Evolutionary conservation across 2,329 filamentous ascomycete species (phyloP), one percentile per base, ranked within the genome.

Genomic region (Harringtonia lauricola): DNA sequence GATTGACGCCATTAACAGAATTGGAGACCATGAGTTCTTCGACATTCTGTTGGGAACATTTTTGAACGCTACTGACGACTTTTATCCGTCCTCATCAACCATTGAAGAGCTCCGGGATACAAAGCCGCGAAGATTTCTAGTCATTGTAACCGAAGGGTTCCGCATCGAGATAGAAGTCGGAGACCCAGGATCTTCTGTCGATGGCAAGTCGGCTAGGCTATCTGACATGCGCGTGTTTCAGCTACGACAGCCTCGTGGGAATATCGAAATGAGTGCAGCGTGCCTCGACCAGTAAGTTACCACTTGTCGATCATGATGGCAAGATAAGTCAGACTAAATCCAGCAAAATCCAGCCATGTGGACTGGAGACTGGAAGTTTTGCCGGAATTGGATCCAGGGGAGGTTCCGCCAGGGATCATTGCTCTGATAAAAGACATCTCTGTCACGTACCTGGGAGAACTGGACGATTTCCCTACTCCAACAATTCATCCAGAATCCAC

Each of bases 341-440:
- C 57, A 35, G 58, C 43, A 19, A 39, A 5, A 28, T 26, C 13
- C 19, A 65, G 64, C 34, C 44, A 44, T 4, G 48, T 62, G 9
- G 64, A 67, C 46, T 68, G 65, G 65, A 56, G 55, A 4, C 38
- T 68, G 3, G 54, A 56, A 22, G 56, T 59, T 1, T 42, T 56
- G 13, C 52, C 57, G 5, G 54, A 57, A 7, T 46, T 57, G 8
- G 36, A 31, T 2, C 12, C 37, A 2, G 28, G 31, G 1, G 45
- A 46, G 1, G 34, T 55, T 6, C 56, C 57, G 2, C 45, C 49
- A 6, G 42, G 39, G 7, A 38, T 60, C 10, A 41, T 51, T 9
- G 33, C 50, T 2, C 53, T 64, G 31, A 35, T 58, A 13, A 41
- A 47, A 10, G 48, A 45, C 12, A 51, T 61, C 13, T 47, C 31